Conservation (phyloP, 1,284 basidiomycete genomes). For the Coriolopsis trogii region DNA sequence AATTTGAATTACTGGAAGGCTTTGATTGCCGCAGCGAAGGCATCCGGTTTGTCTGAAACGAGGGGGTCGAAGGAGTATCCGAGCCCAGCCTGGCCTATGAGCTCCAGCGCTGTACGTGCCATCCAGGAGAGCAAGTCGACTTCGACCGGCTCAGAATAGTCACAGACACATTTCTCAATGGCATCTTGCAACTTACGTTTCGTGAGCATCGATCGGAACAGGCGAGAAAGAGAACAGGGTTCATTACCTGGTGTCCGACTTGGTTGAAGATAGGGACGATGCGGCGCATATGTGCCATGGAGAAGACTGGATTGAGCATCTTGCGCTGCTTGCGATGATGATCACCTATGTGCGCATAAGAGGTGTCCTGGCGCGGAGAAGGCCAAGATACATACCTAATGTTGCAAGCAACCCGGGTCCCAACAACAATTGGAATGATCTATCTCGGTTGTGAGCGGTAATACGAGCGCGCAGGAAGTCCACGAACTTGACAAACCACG, state of each 20-base stretch:
- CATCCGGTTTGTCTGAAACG: slow-evolving; percentile 24
- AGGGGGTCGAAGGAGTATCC: slow-evolving; percentile 40
- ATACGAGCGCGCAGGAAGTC: neutral
- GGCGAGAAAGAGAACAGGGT: neutral
- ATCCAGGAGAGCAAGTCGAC: slow-evolving; percentile 38
- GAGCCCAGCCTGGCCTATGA: slow-evolving; percentile 39
- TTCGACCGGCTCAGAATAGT: slow-evolving; percentile 10
- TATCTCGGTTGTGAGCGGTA: neutral
- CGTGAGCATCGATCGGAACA: neutral
- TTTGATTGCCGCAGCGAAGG: slow-evolving; percentile 34
- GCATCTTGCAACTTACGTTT: neutral
- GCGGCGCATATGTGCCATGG: slow-evolving; percentile 27
- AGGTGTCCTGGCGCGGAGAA: neutral
- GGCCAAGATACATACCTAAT: neutral
- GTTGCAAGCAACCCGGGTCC: slow-evolving; percentile 13
- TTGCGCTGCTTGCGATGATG: slow-evolving; percentile 22
- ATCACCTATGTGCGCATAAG: slow-evolving; percentile 1
- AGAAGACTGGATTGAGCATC: slow-evolving; percentile 31
- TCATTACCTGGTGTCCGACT: slow-evolving; percentile 8
- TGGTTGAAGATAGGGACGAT: slow-evolving; percentile 30
- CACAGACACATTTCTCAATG: neutral
- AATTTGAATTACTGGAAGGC: slow-evolving; percentile 25
- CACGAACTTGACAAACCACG: slow-evolving; percentile 14
- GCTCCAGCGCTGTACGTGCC: slow-evolving; percentile 38
- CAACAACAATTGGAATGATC: neutral